A percentile compares a stretch with the other conserved stretches of the same genome.
Evolutionary conservation across 441 rosid genomes (phyloP).

Genomic region (Flueggea neowawraea): DNA sequence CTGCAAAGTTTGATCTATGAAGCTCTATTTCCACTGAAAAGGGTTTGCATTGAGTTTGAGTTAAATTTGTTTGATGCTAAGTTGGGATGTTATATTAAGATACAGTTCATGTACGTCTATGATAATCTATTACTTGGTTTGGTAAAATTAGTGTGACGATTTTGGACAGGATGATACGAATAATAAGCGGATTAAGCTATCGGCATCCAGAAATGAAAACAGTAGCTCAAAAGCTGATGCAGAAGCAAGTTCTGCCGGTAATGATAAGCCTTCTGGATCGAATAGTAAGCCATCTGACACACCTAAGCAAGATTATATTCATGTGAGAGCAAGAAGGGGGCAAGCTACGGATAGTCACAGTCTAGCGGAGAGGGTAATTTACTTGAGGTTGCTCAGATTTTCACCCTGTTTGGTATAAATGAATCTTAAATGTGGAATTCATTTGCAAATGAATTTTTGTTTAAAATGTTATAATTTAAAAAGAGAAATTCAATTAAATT

Average conservation of each 20-base stretch:
- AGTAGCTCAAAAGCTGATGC: constrained; percentile 50
- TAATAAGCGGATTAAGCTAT: constrained; percentile 48
- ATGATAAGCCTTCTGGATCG: constrained; percentile 49
- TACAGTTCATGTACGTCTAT: no score
- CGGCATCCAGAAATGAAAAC: constrained; percentile 40
- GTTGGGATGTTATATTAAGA: no score
- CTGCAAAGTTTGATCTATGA: no score
- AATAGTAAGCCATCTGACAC: constrained; percentile 56
- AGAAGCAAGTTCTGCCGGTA: constrained; percentile 57
- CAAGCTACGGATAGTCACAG: constrained; percentile 94
- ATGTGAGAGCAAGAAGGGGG: constrained; percentile 84
- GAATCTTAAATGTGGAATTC: no score
- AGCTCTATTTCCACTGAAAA: no score
- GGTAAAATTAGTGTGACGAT: not conserved
- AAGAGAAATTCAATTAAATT: no score
- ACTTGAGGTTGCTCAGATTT: constrained; percentile 6
- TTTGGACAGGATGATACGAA: constrained; percentile 52
- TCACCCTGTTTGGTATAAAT: no score
- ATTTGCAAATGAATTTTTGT: no score
- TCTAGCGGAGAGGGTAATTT: constrained; percentile 75
- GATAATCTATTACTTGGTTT: not conserved
- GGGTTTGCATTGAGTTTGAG: no score
- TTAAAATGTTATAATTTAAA: no score
- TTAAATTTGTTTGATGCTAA: no score
- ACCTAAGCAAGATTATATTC: constrained; percentile 65